These are phyloP conservation scores for Leccinum idahoense DNA, from an alignment of 1,284 basidiomycete genomes.

Conservation along the genomic window DNA sequence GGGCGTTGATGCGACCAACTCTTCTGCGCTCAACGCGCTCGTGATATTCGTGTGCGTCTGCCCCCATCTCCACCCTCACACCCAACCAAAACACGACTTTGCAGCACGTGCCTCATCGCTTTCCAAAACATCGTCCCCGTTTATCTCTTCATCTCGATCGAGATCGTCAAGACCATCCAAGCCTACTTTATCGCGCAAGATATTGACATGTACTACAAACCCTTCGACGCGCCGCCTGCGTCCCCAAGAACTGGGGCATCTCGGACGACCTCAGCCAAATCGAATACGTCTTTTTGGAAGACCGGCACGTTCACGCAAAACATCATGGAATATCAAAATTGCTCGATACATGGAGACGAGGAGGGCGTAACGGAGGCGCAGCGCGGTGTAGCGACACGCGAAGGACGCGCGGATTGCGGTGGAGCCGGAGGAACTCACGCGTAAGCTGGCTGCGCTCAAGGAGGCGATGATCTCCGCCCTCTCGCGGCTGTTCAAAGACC, in stretches of 20 bases:
- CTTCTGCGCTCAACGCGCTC: conserved; percentile 70
- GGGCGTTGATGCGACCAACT: conserved; percentile 58
- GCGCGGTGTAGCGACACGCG: conserved; percentile 82
- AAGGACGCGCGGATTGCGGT: conserved; percentile 62
- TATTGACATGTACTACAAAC: conserved; percentile 92
- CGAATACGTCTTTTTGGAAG: conserved; percentile 97
- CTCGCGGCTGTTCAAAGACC: conserved; percentile 80
- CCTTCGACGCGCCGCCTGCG: conserved; percentile 79
- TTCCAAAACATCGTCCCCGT: conserved; percentile 99
- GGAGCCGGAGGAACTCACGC: conserved; percentile 67
- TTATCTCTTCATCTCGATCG: conserved; percentile 95
- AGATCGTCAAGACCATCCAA: conserved; percentile 97
- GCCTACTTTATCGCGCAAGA: conserved; percentile 97
- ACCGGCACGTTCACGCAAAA: conserved; percentile 95
- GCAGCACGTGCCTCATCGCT: conserved; percentile 80
- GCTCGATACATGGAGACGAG: conserved; percentile 87
- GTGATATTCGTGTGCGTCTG: conserved; percentile 83
- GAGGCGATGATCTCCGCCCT: conserved; percentile 75
- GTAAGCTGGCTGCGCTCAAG: conserved; percentile 65
- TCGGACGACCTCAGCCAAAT: conserved; percentile 97
- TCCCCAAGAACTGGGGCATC: conserved; percentile 98
- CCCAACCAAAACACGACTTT: background rate
- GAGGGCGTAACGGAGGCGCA: conserved; percentile 96
- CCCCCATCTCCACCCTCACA: background rate
- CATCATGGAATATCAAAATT: conserved; percentile 98